A percentile compares a stretch with the other conserved stretches of the same genome.
Conservation (phyloP, 1,139 yeast species). For the Blastobotrys buckinghamii region DNA sequence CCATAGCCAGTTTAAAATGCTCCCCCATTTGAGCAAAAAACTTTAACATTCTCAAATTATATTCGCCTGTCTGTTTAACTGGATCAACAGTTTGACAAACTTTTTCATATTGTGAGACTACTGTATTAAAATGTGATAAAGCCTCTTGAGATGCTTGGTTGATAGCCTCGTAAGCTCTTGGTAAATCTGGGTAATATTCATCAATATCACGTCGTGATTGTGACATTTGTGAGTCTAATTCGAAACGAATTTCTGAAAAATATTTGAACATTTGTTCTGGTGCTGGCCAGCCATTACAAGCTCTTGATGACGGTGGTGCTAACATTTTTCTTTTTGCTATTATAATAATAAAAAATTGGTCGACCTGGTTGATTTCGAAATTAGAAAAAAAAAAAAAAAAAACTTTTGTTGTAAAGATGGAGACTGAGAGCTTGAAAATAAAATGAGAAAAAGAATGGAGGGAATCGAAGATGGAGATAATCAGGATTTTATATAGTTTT, state of each 20-base stretch:
- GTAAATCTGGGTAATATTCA: slow-evolving; percentile 2
- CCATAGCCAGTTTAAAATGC: slow-evolving; percentile 8
- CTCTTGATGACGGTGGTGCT: slow-evolving; percentile 5
- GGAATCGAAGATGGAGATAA: too few species aligned
- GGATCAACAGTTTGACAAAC: background rate
- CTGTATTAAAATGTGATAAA: slow-evolving; percentile 1
- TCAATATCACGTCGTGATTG: slow-evolving; percentile 2
- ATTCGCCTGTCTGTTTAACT: background rate
- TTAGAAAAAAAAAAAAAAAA: background rate
- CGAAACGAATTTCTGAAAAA: slow-evolving; percentile 4
- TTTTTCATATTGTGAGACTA: slow-evolving; percentile 6
- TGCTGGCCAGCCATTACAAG: slow-evolving; percentile 10
- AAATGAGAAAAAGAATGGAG: too few species aligned
- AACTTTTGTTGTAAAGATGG: too few species aligned
- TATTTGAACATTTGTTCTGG: slow-evolving; percentile 8
- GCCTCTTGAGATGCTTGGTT: slow-evolving; percentile 1
- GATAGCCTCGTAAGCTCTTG: slow-evolving; percentile 4
- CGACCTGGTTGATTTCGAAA: background rate
- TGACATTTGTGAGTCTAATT: slow-evolving; percentile 4
- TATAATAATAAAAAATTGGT: background rate
- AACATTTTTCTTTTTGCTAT: background rate
- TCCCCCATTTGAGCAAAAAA: slow-evolving; percentile 11
- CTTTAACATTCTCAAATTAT: slow-evolving; percentile 6
- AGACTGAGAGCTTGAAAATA: background rate
- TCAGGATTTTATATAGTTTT: too few species aligned